Evolutionary conservation across 1,284 basidiomycete genomes (phyloP), one percentile per base, ranked within the genome.

Genomic region (Porodaedalea pini): DNA sequence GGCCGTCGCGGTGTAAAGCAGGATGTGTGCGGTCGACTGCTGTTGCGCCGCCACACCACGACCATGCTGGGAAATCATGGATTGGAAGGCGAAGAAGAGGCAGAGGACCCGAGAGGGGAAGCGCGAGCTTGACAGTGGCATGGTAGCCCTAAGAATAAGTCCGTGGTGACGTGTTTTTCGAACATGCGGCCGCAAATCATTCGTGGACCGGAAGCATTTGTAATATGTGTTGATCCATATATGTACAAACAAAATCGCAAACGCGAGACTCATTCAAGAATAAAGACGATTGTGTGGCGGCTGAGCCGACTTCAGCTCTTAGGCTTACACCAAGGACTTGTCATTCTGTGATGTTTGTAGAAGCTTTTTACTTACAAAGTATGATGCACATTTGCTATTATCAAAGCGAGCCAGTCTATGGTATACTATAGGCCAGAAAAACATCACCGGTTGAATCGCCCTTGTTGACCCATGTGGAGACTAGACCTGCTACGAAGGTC

Each of bases 371-470:
- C n/a, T n/a, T n/a, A n/a, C n/a, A n/a, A n/a, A n/a, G n/a, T 41
- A 41, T 19, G 17, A 5, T n/a, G 23, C 23, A 44, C 11, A 17
- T 32, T n/a, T 34, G 4, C 23, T 36, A 5, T 21, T 39, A 27
- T 29, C 40, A n/a, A n/a, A n/a, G n/a, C n/a, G n/a, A n/a, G n/a
- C n/a, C n/a, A n/a, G n/a, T n/a, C n/a, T 68, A 90, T 2, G 87
- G 87, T 64, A 90, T 89, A 65, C 88, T 91, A 67, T 90, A 89
- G 13, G 85, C 85, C 48, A 88, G 68, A 85, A 87, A 90, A 19
- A 81, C 80, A 62, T 85, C 81, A 11, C 79, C 71, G 8, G 65
- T 74, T 13, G 72, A 73, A 60, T 71, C 70, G 44, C 78, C 77
- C 64, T 80, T 76, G 17, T 70, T 71, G 15, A 88, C 80, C 86